These are phyloP conservation scores for Penicillium sp. DNA, from an alignment of 2,329 filamentous ascomycete species.

Conservation along the genomic window DNA sequence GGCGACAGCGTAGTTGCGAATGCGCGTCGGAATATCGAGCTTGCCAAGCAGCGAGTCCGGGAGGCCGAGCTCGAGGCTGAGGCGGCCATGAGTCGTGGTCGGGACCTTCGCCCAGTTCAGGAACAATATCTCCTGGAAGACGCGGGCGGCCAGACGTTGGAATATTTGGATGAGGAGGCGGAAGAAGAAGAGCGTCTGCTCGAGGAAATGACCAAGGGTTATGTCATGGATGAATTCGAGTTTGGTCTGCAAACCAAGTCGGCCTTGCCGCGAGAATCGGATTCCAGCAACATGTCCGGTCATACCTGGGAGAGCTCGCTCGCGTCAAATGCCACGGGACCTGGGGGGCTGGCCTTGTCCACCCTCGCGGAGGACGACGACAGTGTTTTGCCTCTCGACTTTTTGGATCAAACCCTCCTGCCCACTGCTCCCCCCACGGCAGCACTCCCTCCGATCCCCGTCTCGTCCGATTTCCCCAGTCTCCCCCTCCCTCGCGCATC, in stretches of 20 bases:
- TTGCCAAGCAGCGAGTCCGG: constrained; percentile 68
- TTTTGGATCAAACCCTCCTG: constrained; percentile 27
- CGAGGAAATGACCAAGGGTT: constrained; percentile 82
- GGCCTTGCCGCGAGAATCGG: constrained; percentile 68
- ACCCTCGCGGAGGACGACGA: constrained; percentile 63
- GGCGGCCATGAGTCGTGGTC: constrained; percentile 55
- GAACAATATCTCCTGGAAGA: constrained; percentile 23
- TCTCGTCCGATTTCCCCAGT: constrained; percentile 33
- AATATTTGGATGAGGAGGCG: constrained; percentile 56
- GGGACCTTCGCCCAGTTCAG: constrained; percentile 48
- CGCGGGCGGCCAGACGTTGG: constrained; percentile 26
- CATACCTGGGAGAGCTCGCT: constrained; percentile 76
- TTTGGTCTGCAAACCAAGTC: constrained; percentile 64
- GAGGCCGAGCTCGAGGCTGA: constrained; percentile 66
- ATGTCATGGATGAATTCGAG: constrained; percentile 75
- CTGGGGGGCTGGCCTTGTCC: constrained; percentile 61
- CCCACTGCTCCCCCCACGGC: constrained; percentile 30
- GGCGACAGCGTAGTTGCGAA: constrained; percentile 39
- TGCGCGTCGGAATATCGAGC: constrained; percentile 61
- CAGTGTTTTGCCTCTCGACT: constrained; percentile 30
- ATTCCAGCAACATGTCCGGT: constrained; percentile 71
- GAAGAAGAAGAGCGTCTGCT: constrained; percentile 70
- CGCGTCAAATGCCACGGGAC: constrained; percentile 64
- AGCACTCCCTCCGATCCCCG: constrained; percentile 44
- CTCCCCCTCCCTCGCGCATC: constrained; percentile 16